Percentiles rank a stretch among this genome's conserved stretches.
phyloP scores from a whole-genome alignment of 371 early-diverging fungal species.

The Entomophthora muscae region DNA sequence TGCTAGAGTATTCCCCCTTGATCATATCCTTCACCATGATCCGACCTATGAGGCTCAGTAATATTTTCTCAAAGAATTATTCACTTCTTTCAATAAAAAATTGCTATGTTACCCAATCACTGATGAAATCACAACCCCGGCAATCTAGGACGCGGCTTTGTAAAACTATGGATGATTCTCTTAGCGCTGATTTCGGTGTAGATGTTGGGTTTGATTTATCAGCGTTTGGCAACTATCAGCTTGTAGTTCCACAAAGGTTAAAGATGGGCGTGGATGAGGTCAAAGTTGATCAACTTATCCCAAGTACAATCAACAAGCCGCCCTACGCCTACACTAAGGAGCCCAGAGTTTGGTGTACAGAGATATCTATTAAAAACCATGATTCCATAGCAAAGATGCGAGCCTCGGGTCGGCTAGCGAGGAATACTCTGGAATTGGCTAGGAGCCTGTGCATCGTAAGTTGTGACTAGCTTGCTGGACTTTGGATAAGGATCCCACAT shows the following conservation, averaged over 20 bases:
- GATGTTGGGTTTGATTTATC: background rate
- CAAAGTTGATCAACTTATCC: background rate
- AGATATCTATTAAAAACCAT: background rate
- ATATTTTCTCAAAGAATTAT: too few relatives aligned
- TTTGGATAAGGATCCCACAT: too few relatives aligned
- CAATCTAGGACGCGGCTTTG: too few relatives aligned
- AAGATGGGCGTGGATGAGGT: background rate
- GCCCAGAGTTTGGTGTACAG: background rate
- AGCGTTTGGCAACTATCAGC: background rate
- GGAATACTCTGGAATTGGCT: background rate
- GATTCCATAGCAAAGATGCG: constrained; percentile 1
- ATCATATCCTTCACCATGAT: too few relatives aligned
- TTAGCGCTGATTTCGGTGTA: too few relatives aligned
- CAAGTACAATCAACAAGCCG: background rate
- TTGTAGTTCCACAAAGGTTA: background rate
- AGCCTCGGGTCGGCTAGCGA: background rate
- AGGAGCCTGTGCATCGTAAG: constrained; percentile 4
- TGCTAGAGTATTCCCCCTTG: too few relatives aligned
- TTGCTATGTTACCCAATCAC: too few relatives aligned
- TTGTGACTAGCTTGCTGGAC: too few relatives aligned
- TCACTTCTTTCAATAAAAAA: too few relatives aligned
- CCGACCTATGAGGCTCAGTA: too few relatives aligned
- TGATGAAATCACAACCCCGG: too few relatives aligned
- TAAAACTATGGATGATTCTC: too few relatives aligned
- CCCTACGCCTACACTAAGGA: background rate